Evolutionary conservation across 495 filamentous ascomycete genomes (phyloP).

Genomic region (Pyrenopolyporus hunteri): DNA sequence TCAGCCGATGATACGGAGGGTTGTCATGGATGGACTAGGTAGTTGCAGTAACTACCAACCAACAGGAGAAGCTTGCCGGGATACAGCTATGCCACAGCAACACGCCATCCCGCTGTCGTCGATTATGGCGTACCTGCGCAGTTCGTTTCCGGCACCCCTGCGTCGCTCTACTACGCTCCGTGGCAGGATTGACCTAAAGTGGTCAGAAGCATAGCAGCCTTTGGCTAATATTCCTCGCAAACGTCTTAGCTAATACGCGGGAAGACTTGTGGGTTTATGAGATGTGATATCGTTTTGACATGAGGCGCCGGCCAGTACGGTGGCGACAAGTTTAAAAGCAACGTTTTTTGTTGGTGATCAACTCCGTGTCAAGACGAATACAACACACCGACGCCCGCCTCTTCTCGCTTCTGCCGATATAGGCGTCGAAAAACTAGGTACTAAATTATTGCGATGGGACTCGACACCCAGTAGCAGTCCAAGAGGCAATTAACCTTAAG

Average conservation of each 20-base stretch:
- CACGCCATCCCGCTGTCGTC: slow-evolving; percentile 20
- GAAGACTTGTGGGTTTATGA: slow-evolving; percentile 14
- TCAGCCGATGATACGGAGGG: slow-evolving; percentile 17
- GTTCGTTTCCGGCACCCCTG: slow-evolving; percentile 11
- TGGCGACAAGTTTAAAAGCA: slow-evolving; percentile 39
- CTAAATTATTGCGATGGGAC: slow-evolving; percentile 3
- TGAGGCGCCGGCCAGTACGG: slow-evolving; percentile 30
- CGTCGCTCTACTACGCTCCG: slow-evolving; percentile 1
- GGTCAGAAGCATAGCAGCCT: not conserved
- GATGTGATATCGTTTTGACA: slow-evolving; percentile 24
- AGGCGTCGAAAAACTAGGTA: slow-evolving; percentile 32
- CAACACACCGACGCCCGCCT: slow-evolving; percentile 24
- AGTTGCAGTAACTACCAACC: slow-evolving; percentile 8
- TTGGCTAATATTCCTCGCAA: slow-evolving; percentile 14
- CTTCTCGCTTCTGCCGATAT: slow-evolving; percentile 36
- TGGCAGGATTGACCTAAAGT: slow-evolving; percentile 11
- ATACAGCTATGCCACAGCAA: slow-evolving; percentile 12
- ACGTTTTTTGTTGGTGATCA: slow-evolving; percentile 30
- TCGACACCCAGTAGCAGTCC: not conserved
- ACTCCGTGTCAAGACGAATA: slow-evolving; percentile 28
- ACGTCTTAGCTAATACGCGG: slow-evolving; percentile 25
- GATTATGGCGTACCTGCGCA: slow-evolving; percentile 14
- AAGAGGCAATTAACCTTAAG: slow-evolving; percentile 31
- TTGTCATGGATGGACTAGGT: slow-evolving; percentile 14
- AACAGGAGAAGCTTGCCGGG: slow-evolving; percentile 15